Percentiles rank a stretch among this genome's conserved stretches.
Evolutionary conservation across 164 flowering plant species (phyloP).

Genomic region (Santalum album): DNA sequence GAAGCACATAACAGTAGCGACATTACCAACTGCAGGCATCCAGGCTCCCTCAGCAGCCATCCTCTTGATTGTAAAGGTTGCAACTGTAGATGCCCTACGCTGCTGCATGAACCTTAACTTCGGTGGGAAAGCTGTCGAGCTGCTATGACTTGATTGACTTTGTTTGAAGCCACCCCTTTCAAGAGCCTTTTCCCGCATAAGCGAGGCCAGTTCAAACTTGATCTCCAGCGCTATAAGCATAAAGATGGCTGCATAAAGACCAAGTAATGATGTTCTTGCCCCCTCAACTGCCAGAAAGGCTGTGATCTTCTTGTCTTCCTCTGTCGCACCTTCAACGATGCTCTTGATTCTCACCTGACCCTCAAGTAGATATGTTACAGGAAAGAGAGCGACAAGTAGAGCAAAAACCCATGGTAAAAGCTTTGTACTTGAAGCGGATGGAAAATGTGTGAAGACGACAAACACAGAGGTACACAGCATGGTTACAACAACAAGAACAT

Average conservation of each 20-base stretch:
- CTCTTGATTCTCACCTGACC: conserved; percentile 72
- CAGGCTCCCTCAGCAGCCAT: conserved; percentile 94
- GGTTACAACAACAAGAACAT: conserved; percentile 66
- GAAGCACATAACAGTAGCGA: conserved; percentile 87
- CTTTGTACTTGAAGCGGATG: conserved; percentile 92
- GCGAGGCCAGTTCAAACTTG: conserved; percentile 81
- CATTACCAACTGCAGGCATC: conserved; percentile 99
- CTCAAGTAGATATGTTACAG: conserved; percentile 87
- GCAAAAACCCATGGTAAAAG: conserved; percentile 94
- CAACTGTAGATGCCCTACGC: conserved; percentile 53
- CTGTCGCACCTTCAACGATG: conserved; percentile 32
- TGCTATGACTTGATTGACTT: conserved; percentile 37
- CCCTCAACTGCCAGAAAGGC: conserved; percentile 87
- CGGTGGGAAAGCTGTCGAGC: conserved; percentile 40
- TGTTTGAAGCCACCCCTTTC: conserved; percentile 47
- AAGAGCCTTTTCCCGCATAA: conserved; percentile 57
- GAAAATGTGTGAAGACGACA: conserved; percentile 86
- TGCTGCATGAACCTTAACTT: conserved; percentile 82
- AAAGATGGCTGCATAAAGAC: conserved; percentile 87
- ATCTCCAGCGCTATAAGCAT: conserved; percentile 92
- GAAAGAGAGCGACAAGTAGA: conserved; percentile 88
- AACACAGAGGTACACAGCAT: conserved; percentile 79
- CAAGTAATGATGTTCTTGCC: conserved; percentile 90
- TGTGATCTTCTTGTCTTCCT: conserved; percentile 61
- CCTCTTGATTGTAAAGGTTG: conserved; percentile 74